phyloP scores from a whole-genome alignment of 495 filamentous ascomycete species.

The Elasticomyces elasticus region DNA sequence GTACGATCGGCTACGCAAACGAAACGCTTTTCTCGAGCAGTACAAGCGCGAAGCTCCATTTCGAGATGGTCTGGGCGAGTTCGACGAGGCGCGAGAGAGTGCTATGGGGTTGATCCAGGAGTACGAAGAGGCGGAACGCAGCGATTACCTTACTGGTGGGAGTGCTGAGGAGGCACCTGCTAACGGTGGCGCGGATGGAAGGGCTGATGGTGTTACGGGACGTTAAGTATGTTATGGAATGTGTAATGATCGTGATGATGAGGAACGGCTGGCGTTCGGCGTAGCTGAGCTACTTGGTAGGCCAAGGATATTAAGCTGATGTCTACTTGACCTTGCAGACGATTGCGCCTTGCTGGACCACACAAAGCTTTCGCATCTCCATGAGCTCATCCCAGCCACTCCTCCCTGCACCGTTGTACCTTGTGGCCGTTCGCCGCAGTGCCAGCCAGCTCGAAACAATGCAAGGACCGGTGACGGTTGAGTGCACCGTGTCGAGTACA shows the following conservation, averaged over 20 bases:
- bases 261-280: no score
- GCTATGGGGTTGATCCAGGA: constrained; percentile 51
- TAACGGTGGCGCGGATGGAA: constrained; percentile 14
- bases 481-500: no score
- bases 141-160: constrained; percentile 56
- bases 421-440: no score
- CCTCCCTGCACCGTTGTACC: no score
- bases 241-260: constrained; percentile 16
- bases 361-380: no score
- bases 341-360: no score
- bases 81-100: constrained; percentile 74
- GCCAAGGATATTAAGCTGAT: no score
- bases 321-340: no score
- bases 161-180: constrained; percentile 4
- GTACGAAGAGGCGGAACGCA: constrained; percentile 89
- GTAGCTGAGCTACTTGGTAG: no score
- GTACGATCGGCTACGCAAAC: constrained; percentile 86
- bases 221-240: background rate
- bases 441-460: no score
- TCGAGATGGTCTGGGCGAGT: constrained; percentile 79
- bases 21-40: constrained; percentile 88
- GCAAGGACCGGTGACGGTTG: no score
- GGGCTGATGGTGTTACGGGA: constrained; percentile 19
- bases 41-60: constrained; percentile 95
- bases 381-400: no score